phyloP scores from a whole-genome alignment of 2,329 filamentous ascomycete species.

The Ceratocystis ficicola region DNA sequence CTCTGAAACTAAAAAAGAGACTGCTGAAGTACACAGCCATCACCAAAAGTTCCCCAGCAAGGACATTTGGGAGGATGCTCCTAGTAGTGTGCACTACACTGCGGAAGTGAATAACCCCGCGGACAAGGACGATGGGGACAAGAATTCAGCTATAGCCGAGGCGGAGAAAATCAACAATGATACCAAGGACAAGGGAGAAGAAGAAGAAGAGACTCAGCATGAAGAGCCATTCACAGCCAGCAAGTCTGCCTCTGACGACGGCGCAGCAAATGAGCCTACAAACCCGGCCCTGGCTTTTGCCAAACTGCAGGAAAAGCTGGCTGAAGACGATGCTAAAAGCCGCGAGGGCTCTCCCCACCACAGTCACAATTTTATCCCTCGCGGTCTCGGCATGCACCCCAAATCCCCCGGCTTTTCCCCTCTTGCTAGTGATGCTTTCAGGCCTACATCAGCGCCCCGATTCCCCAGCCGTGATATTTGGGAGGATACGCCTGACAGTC shows the following conservation, averaged over 20 bases:
- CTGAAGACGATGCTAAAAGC: conserved; percentile 40
- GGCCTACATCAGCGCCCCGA: conserved; percentile 13
- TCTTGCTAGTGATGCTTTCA: conserved; percentile 10
- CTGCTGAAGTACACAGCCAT: conserved; percentile 31
- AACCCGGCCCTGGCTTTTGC: conserved; percentile 55
- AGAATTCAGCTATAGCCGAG: conserved; percentile 30
- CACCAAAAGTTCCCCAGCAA: conserved; percentile 76
- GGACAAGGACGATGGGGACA: conserved; percentile 1
- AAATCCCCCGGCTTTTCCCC: conserved; percentile 13
- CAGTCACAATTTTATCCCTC: conserved; percentile 40
- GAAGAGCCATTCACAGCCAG: conserved; percentile 24
- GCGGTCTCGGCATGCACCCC: conserved; percentile 22
- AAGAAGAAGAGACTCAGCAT: background rate
- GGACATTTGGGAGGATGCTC: conserved; percentile 95
- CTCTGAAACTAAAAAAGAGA: conserved; percentile 41
- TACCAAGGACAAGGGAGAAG: background rate
- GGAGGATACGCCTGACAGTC: conserved; percentile 84
- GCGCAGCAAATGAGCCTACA: conserved; percentile 33
- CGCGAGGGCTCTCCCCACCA: conserved; percentile 29
- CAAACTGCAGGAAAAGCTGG: conserved; percentile 52
- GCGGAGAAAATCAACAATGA: conserved; percentile 25
- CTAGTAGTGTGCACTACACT: conserved; percentile 65
- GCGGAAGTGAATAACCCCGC: conserved; percentile 74
- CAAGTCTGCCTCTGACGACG: conserved; percentile 26
- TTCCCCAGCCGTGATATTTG: conserved; percentile 90